These are phyloP conservation scores for Aspergillus ellipticus DNA, from an alignment of 495 filamentous ascomycete species.

Conservation along the genomic window DNA sequence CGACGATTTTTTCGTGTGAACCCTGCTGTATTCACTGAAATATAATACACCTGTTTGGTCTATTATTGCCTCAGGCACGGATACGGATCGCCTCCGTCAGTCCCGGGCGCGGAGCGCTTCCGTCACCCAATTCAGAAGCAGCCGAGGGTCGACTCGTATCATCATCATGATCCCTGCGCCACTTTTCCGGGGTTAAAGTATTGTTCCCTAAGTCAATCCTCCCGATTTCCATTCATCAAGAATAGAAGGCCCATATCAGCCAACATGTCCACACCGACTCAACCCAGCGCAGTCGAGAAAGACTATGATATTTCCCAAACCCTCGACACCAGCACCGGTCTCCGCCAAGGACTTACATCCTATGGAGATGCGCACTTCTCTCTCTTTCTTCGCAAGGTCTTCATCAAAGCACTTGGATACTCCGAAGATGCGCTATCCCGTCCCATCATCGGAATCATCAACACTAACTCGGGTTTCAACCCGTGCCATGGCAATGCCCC, in stretches of 20 bases:
- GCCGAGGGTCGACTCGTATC: too few relatives aligned
- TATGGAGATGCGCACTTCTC: constrained; percentile 70
- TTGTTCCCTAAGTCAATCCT: too few relatives aligned
- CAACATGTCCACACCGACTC: neutral
- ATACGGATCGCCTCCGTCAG: neutral
- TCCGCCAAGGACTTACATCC: constrained; percentile 58
- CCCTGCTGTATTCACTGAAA: neutral
- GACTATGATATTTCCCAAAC: constrained; percentile 55
- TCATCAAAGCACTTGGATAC: constrained; percentile 68
- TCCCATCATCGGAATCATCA: constrained; percentile 63
- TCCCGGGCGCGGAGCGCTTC: neutral
- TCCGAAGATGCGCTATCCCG: constrained; percentile 62
- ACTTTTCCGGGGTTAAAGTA: too few relatives aligned
- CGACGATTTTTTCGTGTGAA: too few relatives aligned
- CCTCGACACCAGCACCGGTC: constrained; percentile 45
- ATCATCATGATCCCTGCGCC: too few relatives aligned
- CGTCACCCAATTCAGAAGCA: neutral
- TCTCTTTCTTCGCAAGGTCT: constrained; percentile 65
- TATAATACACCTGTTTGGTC: neutral
- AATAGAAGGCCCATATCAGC: too few relatives aligned
- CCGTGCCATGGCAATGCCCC: constrained; percentile 66
- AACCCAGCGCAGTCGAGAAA: neutral
- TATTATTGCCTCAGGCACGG: neutral
- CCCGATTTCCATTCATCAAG: too few relatives aligned
- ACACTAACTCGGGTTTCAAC: constrained; percentile 64